Conservation (phyloP, 2,329 filamentous ascomycete species). For the Xylogone sp. region DNA sequence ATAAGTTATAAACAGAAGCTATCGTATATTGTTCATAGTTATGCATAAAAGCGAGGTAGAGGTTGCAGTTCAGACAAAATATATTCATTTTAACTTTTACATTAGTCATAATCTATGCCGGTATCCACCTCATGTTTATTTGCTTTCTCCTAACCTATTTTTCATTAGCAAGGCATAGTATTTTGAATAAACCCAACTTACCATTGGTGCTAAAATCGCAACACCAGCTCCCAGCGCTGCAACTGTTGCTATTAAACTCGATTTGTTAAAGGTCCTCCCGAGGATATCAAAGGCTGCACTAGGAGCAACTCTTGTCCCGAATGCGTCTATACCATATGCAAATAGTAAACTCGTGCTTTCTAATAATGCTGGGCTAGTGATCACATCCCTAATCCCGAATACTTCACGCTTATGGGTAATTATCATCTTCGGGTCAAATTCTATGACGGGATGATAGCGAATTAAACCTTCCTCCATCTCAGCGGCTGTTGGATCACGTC, state of each 20-base stretch:
- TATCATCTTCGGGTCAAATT: slow-evolving; percentile 78
- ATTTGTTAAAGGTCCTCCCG: slow-evolving; percentile 89
- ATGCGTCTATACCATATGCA: slow-evolving; percentile 84
- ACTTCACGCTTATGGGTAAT: slow-evolving; percentile 82
- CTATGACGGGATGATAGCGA: slow-evolving; percentile 71
- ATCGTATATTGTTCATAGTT: neutral
- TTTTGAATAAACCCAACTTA: slow-evolving; percentile 44
- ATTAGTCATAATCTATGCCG: slow-evolving; percentile 14
- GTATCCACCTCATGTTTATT: slow-evolving; percentile 60
- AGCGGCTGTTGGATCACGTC: slow-evolving; percentile 72
- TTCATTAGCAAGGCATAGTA: slow-evolving; percentile 28
- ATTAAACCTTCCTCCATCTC: slow-evolving; percentile 83
- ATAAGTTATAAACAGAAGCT: no score
- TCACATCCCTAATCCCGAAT: slow-evolving; percentile 67
- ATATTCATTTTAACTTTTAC: slow-evolving; percentile 1
- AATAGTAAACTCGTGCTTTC: slow-evolving; percentile 92
- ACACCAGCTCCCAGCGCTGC: slow-evolving; percentile 75
- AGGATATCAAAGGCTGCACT: slow-evolving; percentile 89
- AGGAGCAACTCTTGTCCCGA: slow-evolving; percentile 80
- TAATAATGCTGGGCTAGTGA: slow-evolving; percentile 72
- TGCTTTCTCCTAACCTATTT: slow-evolving; percentile 59
- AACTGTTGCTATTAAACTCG: slow-evolving; percentile 80
- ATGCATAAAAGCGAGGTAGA: neutral
- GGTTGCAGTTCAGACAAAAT: neutral
- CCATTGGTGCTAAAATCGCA: slow-evolving; percentile 76